Conservation (phyloP, 2,329 filamentous ascomycete species). For the Trichophyton verrucosum region DNA sequence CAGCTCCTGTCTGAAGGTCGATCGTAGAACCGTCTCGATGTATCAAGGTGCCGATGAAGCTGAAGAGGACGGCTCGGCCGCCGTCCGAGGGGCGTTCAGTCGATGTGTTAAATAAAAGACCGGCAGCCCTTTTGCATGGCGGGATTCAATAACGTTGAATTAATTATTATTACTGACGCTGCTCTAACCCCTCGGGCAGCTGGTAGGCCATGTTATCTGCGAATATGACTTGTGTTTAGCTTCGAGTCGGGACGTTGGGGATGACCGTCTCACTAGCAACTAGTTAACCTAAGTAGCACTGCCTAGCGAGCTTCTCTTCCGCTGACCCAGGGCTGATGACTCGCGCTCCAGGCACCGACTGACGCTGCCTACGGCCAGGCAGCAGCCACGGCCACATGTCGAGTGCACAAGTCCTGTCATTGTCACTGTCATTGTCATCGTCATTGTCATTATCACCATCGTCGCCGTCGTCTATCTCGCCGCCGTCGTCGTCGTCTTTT, state of each 20-base stretch:
- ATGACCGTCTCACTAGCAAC: background rate
- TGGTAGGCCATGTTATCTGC: background rate
- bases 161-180: background rate
- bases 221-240: background rate
- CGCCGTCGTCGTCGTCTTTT: background rate
- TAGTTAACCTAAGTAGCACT: background rate
- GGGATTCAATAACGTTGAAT: no score
- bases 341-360: background rate
- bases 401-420: background rate
- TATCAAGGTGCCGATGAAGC: background rate
- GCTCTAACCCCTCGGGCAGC: background rate
- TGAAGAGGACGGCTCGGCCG: background rate
- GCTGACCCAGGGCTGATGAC: background rate
- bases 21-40: background rate
- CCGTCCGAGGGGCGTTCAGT: background rate
- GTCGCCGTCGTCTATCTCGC: background rate
- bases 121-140: no score
- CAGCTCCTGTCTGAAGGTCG: no score
- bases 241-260: background rate
- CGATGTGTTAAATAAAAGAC: background rate
- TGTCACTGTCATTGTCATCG: no score
- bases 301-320: background rate
- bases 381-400: background rate
- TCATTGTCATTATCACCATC: background rate
- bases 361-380: background rate